Base-by-base conservation (phyloP, 164 flowering plant species). In the Chimonanthus praecox region DNA sequence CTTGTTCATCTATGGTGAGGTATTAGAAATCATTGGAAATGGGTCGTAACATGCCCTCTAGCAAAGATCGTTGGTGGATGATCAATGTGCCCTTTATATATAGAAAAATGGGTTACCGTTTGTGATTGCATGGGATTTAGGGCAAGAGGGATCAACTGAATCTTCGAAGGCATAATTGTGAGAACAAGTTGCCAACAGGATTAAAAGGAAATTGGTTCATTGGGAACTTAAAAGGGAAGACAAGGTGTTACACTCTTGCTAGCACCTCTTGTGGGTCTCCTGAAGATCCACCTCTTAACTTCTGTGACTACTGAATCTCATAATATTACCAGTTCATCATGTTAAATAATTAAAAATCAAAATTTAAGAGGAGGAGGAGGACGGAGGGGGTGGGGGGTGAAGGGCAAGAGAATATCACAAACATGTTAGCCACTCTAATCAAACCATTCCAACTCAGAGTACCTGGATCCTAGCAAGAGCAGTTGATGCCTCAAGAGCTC, bases 381-480 rank as follows among this genome's bases (percentile, higher is more conserved):
- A 54, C 8, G 15, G 60, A 54, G 15, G 15, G 3, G 15, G 8
- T 54, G 8, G 11, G 15, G 15, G 8, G 60, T 54, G 11, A 54
- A 7, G 60, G 15, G 60, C 4, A 7, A 54, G 47, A 8, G 21
- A 13, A 6, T 33, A 33, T 33, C 33, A 33, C 33, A 33, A 33
- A 33, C 33, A 33, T 33, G 33, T 33, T 33, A 33, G 33, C 33
- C 33, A 33, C 33, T 1, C 33, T 33, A 33, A 33, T 33, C 33
- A 33, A 33, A 33, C 33, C 33, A 33, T 33, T 33, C 2, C 33
- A 33, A 33, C 33, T 33, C 33, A 33, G 33, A 33, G 1, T 89
- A 95, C 99, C 98, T 96, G 99, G 70, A 83, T 80, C 76, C 94
- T 90, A 48, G 93, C 92, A 82, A 96, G 94, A 76, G 97, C 97